Evolutionary conservation across 2,329 filamentous ascomycete genomes (phyloP), one percentile per base, ranked within the genome.

Genomic region (Trichophyton schoenleinii): DNA sequence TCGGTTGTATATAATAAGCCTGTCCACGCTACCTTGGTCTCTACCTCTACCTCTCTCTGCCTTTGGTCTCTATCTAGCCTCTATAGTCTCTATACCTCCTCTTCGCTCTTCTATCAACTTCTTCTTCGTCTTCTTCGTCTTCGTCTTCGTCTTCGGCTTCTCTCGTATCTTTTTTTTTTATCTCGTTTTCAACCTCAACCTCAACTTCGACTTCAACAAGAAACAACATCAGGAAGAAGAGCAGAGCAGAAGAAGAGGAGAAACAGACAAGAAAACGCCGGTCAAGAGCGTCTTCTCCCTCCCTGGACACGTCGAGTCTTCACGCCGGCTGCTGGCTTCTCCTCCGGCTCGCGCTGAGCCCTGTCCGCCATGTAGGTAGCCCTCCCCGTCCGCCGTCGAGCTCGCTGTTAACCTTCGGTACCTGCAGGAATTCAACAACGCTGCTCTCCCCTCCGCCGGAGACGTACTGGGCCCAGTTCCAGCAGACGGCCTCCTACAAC

Each of bases 401-500:
- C 28, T 31, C 6, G 18, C 13, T 18, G 41, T 9, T 22, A 25
- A 53, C 46, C 28, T 49, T 20, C 44, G 38, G 25, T 49, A 38
- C 36, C 42, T 53, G 36, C 65, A 78, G 77, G 75, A 82, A 81
- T 70, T 78, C 78, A n/a, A 63, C 63, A 52, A 77, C 76, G 5
- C 65, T 75, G 58, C 64, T 76, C 59, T 72, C 74, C 28, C 61
- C 71, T 9, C 5, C 64, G 34, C 62, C 61, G 31, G 79, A 81
- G 65, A 82, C 82, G 57, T 87, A 86, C 74, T 86, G 83, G 83
- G 81, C 78, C 67, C 81, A 85, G 64, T 87, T 83, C 70, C 79
- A 84, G 63, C 81, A 85, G 68, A 82, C 87, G 65, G 81, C 82
- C 28, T 81, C 83, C 67, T 83, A 83, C 81, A 94, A 96, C 82